Base-by-base conservation (phyloP, 2,329 filamentous ascomycete species). In the Cladosporium velox region DNA sequence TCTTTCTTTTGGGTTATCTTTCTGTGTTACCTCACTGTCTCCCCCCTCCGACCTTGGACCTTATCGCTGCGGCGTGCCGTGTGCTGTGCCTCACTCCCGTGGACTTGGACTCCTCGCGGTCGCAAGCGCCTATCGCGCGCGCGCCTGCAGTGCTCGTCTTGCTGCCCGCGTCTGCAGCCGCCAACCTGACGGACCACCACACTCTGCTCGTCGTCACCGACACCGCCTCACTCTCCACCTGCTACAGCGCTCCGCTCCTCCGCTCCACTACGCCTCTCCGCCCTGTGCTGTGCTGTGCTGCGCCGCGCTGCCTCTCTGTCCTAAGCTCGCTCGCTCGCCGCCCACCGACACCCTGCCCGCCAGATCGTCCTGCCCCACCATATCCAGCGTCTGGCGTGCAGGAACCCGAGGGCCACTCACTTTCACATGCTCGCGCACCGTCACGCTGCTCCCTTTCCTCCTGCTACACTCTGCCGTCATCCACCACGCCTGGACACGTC, bases 391-490 rank as follows among this genome's bases (percentile, higher is more conserved):
- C 52, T 32, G 32, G 52, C 52, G 32, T 34, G 28, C 34, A 59
- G 58, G 41, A 60, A 24, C 26, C 58, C 47, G 60, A 63, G 60
- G 49, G 49, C 30, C 60, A 49, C 41, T 61, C 47, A 54, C 60
- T 63, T 63, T 63, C 60, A 63, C 60, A 63, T 63, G 60, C 59
- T 54, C 28, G 41, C 21, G 41, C 2, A 51, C 44, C 32, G 28
- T 38, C 59, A 61, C 41, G 30, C 28, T 18, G 30, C 15, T n/a
- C 59, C n/a, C 28, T 52, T 30, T 30, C 59, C 47, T 47, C 30
- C n/a, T 49, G 28, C 41, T 18, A 35, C 28, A 18, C n/a, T 30
- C 59, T 51, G 14, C 41, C 14, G 10, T 12, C 30, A 5, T 26
- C 44, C n/a, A 55, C 28, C 30, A 21, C 28, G 30, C 30, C 15